Evolutionary conservation across 805 yeast species (phyloP), one percentile per base, ranked within the genome.

Genomic region (Torulaspora quercuum): DNA sequence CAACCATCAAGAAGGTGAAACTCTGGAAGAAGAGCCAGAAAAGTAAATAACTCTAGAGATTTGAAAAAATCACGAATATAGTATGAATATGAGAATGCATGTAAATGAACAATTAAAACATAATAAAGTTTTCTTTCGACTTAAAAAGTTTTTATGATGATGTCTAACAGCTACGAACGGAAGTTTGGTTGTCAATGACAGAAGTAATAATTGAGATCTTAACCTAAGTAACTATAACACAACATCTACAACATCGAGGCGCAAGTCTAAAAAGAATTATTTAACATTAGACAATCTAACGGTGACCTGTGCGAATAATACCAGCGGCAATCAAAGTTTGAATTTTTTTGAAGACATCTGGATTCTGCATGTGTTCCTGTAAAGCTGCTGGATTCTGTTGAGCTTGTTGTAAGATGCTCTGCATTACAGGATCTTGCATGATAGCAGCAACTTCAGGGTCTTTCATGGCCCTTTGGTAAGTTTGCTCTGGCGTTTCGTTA

Each of bases 281-380:
- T n/a, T n/a, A n/a, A n/a, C n/a, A n/a, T n/a, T n/a, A 14, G 7
- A n/a, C n/a, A 12, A 12, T 7, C 10, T 14, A 37, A 9, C 34
- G 30, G 19, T 14, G 33, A 59, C 95, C 80, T 20, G 95, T 87
- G 61, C 95, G 82, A 56, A 92, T 89, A 39, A 92, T 84, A 63
- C 99, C 99, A 12, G 97, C 96, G 39, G 97, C 95, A 61, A 89
- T 82, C 63, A 92, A 75, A 52, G 83, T 73, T 63, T 83, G 82
- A 53, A 92, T 80, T 77, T 92, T 92, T 63, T 80, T 81, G 57
- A 80, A 76, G 33, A 92, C 84, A 44, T 80, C 94, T 25, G 98
- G 97, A 67, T 92, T 92, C 72, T 78, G 84, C 96, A 92, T 88
- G 67, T 92, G 98, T 55, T 90, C 97, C 61, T 85, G 94, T 52